Percentiles rank a stretch among this genome's conserved stretches.
Evolutionary conservation across 192 early-diverging fungal genomes (phyloP).

Genomic region (Backusella tuberculispora): DNA sequence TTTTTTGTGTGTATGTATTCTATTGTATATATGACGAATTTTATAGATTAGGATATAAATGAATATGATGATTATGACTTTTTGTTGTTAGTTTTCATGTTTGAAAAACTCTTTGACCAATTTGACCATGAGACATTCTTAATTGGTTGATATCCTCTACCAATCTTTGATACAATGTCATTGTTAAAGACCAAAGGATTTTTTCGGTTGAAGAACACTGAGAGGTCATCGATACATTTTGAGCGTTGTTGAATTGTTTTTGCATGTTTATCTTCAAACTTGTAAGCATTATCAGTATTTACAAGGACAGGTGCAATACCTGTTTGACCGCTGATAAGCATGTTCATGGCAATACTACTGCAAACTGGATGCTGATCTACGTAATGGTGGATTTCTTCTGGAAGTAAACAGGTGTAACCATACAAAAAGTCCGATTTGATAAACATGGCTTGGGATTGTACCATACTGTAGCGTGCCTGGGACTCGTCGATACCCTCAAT

Average conservation of each 20-base stretch:
- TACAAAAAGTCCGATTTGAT: conserved; percentile 34
- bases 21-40: neutral
- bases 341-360: conserved; percentile 33
- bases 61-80: neutral
- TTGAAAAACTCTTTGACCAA: neutral
- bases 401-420: conserved; percentile 37
- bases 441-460: conserved; percentile 35
- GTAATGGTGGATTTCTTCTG: conserved; percentile 27
- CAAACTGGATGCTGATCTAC: conserved; percentile 30
- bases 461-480: conserved; percentile 25
- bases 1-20: neutral
- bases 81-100: neutral
- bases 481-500: neutral
- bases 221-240: neutral
- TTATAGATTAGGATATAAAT: neutral
- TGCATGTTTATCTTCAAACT: conserved; percentile 1
- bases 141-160: neutral
- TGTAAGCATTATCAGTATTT: neutral
- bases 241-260: conserved; percentile 1
- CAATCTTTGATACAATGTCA: neutral
- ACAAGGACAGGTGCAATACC: conserved; percentile 26
- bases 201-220: neutral
- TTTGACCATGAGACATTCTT: neutral
- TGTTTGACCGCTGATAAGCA: conserved; percentile 30
- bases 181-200: neutral